These are phyloP conservation scores for Durio zibethinus DNA, from an alignment of 345 rosid genomes.

Conservation along the genomic window DNA sequence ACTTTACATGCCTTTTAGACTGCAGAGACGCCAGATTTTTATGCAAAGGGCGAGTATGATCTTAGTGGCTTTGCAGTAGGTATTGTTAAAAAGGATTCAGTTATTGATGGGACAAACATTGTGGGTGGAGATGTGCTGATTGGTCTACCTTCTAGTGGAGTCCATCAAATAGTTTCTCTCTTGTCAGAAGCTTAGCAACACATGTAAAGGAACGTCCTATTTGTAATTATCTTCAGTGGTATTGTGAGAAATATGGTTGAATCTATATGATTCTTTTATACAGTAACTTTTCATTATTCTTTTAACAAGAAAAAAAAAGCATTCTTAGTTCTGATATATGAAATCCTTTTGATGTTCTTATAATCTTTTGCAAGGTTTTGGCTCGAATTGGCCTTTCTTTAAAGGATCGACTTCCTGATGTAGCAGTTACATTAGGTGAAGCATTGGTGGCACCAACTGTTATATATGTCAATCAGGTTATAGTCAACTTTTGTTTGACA, in stretches of 20 bases:
- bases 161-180: constrained; percentile 91
- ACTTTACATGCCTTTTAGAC: constrained; percentile 42
- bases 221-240: neutral
- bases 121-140: constrained; percentile 68
- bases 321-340: neutral
- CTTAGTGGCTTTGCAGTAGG: constrained; percentile 95
- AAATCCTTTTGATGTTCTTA: too few relatives aligned
- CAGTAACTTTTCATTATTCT: neutral
- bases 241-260: neutral
- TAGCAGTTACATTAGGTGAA: constrained; percentile 55
- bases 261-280: neutral
- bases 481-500: neutral
- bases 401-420: constrained; percentile 67
- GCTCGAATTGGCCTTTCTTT: constrained; percentile 58
- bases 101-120: constrained; percentile 75
- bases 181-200: constrained; percentile 57
- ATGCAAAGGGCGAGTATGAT: constrained; percentile 79
- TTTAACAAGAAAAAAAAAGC: neutral
- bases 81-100: constrained; percentile 63
- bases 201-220: neutral
- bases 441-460: constrained; percentile 92
- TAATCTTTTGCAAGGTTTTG: constrained; percentile 63
- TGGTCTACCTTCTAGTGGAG: constrained; percentile 88
- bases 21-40: constrained; percentile 95
- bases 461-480: constrained; percentile 84